These are phyloP conservation scores for Pisolithus orientalis DNA, from an alignment of 768 basidiomycete genomes.

Conservation along the genomic window DNA sequence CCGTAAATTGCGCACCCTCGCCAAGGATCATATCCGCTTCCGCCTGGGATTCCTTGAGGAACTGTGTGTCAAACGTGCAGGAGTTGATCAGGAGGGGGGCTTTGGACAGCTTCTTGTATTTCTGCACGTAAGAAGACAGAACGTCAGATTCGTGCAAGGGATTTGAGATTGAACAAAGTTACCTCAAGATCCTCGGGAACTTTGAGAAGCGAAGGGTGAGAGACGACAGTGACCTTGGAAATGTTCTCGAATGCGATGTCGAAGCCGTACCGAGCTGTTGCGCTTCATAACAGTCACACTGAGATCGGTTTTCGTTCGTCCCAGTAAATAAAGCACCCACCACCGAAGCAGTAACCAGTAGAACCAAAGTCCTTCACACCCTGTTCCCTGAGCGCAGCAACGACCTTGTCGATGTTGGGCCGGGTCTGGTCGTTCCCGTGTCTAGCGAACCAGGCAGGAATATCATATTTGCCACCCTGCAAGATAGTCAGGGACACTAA, in stretches of 20 bases:
- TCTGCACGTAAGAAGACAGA: slow-evolving; percentile 27
- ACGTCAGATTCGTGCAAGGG: neutral
- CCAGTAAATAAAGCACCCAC: slow-evolving; percentile 20
- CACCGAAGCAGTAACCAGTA: slow-evolving; percentile 68
- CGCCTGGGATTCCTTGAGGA: neutral
- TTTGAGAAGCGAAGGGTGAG: slow-evolving; percentile 60
- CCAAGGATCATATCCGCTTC: neutral
- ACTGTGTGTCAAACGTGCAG: slow-evolving; percentile 40
- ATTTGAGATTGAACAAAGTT: neutral
- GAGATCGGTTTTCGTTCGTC: neutral
- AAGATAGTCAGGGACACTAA: neutral
- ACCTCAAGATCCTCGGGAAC: slow-evolving; percentile 60
- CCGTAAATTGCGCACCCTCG: neutral
- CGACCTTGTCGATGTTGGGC: slow-evolving; percentile 49
- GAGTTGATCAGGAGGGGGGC: slow-evolving; percentile 65
- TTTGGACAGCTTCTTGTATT: slow-evolving; percentile 38
- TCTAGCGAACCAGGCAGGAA: slow-evolving; percentile 35
- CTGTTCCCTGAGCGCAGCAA: slow-evolving; percentile 47
- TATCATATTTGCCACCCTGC: slow-evolving; percentile 23
- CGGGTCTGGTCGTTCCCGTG: slow-evolving; percentile 39
- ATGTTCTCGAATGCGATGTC: slow-evolving; percentile 53
- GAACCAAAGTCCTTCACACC: slow-evolving; percentile 56
- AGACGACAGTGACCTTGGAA: slow-evolving; percentile 41
- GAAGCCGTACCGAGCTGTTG: slow-evolving; percentile 48
- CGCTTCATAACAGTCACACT: neutral